Evolutionary conservation across 2,329 filamentous ascomycete genomes (phyloP).

Genomic region (Daldinia sp.): DNA sequence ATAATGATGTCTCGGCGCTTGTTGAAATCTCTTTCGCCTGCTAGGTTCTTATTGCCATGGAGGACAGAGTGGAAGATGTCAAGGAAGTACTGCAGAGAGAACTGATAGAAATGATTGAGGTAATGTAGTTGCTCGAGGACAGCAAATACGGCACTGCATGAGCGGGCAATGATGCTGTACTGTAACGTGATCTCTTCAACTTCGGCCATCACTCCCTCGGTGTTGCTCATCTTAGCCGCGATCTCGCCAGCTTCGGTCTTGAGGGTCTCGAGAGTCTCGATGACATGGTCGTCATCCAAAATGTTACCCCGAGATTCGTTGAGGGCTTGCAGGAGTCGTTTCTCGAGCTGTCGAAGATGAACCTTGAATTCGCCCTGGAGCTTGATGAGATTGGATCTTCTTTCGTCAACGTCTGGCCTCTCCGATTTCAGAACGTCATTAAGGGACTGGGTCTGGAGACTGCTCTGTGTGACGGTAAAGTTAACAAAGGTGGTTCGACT

Average conservation of each 20-base stretch:
- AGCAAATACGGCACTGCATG: slow-evolving; percentile 97
- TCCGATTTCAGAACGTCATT: slow-evolving; percentile 98
- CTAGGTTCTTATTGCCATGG: slow-evolving; percentile 79
- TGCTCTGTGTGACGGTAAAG: slow-evolving; percentile 99
- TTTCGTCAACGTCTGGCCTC: slow-evolving; percentile 95
- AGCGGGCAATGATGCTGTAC: slow-evolving; percentile 92
- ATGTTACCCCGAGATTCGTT: slow-evolving; percentile 99
- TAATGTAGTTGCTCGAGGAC: slow-evolving; percentile 97
- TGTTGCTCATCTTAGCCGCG: slow-evolving; percentile 94
- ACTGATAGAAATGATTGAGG: slow-evolving; percentile 99
- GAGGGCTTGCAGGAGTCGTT: slow-evolving; percentile 90
- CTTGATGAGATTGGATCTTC: slow-evolving; percentile 97
- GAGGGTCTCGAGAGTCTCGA: slow-evolving; percentile 95
- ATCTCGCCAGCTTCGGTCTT: slow-evolving; percentile 99
- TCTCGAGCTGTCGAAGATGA: slow-evolving; percentile 95
- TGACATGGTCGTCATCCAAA: slow-evolving; percentile 97
- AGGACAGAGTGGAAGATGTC: slow-evolving; percentile 97
- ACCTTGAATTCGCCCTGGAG: slow-evolving; percentile 99
- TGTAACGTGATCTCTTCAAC: slow-evolving; percentile 95
- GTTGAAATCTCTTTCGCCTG: slow-evolving; percentile 78
- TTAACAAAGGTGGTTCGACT: slow-evolving; percentile 99
- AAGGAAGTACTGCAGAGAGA: slow-evolving; percentile 97
- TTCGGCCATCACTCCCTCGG: slow-evolving; percentile 97
- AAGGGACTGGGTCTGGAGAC: slow-evolving; percentile 95
- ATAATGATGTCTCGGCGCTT: slow-evolving; percentile 89